phyloP scores from a whole-genome alignment of 306 rosid genomes.

The Rosa rugosa region DNA sequence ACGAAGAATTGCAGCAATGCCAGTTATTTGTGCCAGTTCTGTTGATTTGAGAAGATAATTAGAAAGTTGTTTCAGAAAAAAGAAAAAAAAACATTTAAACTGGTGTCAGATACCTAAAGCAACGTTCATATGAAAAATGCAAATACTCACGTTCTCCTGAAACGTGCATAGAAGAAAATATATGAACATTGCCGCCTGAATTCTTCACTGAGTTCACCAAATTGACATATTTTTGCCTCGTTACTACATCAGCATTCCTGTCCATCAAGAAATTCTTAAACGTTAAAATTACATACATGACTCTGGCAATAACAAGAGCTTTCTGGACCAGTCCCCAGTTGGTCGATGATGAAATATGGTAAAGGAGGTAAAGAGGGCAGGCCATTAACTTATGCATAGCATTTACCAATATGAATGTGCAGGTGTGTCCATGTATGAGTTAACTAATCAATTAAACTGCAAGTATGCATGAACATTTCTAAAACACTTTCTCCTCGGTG shows the following conservation, averaged over 20 bases:
- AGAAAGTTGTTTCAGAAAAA: neutral
- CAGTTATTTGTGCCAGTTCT: slow-evolving; percentile 72
- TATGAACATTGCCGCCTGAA: slow-evolving; percentile 86
- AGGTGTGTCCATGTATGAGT: neutral
- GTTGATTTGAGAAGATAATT: slow-evolving; percentile 30
- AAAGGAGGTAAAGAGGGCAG: slow-evolving; percentile 10
- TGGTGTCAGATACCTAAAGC: slow-evolving; percentile 1
- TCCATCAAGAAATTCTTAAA: slow-evolving; percentile 21
- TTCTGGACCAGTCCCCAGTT: neutral
- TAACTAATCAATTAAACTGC: neutral
- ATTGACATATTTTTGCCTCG: slow-evolving; percentile 66
- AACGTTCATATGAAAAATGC: neutral
- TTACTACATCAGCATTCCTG: slow-evolving; percentile 70
- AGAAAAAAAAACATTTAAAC: neutral
- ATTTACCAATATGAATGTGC: neutral
- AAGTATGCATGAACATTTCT: neutral
- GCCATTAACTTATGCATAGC: neutral
- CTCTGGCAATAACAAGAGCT: neutral
- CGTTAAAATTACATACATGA: neutral
- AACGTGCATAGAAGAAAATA: slow-evolving; percentile 92
- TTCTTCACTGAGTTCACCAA: slow-evolving; percentile 80
- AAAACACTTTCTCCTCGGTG: neutral
- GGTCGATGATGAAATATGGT: slow-evolving; percentile 15
- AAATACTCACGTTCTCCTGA: slow-evolving; percentile 93
- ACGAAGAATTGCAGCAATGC: slow-evolving; percentile 92